Percentiles rank a stretch among this genome's conserved stretches.
Evolutionary conservation across 2,329 filamentous ascomycete species (phyloP).

Genomic region (Cytospora leucostoma): DNA sequence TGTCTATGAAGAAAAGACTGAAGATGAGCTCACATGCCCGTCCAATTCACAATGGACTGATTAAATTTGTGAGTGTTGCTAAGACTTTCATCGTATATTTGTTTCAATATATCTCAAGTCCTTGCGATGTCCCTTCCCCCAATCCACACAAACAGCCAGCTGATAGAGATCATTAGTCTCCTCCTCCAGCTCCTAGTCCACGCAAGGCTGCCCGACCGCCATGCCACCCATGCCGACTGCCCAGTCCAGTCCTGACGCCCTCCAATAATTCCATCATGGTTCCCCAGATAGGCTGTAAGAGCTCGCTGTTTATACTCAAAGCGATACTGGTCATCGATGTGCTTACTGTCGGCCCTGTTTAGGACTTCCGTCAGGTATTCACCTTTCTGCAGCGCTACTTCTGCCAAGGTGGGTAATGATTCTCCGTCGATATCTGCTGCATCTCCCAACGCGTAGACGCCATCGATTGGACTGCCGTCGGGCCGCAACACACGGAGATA

Average conservation of each 20-base stretch:
- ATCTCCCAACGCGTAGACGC: slow-evolving; percentile 40
- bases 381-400: slow-evolving; percentile 42
- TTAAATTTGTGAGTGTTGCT: too few relatives aligned
- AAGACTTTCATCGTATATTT: too few relatives aligned
- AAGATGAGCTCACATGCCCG: too few relatives aligned
- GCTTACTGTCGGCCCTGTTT: slow-evolving; percentile 12
- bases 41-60: too few relatives aligned
- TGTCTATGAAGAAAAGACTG: too few relatives aligned
- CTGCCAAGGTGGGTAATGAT: slow-evolving; percentile 39
- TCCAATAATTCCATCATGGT: slow-evolving; percentile 44
- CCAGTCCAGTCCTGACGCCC: slow-evolving; percentile 44
- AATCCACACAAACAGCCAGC: slow-evolving; percentile 37
- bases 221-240: slow-evolving; percentile 44
- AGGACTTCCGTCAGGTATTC: slow-evolving; percentile 36
- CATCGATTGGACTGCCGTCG: slow-evolving; percentile 33
- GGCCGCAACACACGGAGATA: slow-evolving; percentile 32
- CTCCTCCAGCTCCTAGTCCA: slow-evolving; percentile 40
- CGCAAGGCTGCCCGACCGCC: slow-evolving; percentile 41
- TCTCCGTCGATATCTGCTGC: slow-evolving; percentile 42
- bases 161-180: slow-evolving; percentile 37
- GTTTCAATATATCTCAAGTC: neutral
- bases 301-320: slow-evolving; percentile 43
- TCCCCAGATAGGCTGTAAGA: slow-evolving; percentile 43
- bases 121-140: slow-evolving; percentile 39
- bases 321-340: slow-evolving; percentile 19